Evolutionary conservation across 306 rosid genomes (phyloP).

Genomic region (Bauhinia variegata): DNA sequence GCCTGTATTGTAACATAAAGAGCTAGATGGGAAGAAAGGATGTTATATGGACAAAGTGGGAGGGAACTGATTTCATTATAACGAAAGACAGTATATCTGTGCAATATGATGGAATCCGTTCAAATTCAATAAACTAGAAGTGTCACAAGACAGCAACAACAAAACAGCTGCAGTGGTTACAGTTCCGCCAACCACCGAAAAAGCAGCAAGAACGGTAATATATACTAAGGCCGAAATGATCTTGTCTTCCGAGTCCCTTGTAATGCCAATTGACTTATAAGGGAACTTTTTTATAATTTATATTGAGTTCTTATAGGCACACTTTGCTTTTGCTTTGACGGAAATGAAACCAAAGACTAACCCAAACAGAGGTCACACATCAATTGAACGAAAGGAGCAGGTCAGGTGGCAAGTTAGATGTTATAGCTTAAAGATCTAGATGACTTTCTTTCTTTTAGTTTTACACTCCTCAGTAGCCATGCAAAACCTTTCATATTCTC

Average conservation of each 20-base stretch:
- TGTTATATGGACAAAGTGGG: too few species aligned
- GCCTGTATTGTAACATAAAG: too few species aligned
- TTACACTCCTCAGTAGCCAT: background rate
- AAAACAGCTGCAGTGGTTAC: too few species aligned
- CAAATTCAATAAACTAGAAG: background rate
- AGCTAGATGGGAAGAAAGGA: too few species aligned
- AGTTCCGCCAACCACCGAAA: background rate
- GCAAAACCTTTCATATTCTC: background rate
- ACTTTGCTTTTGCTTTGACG: background rate
- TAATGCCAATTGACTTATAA: background rate
- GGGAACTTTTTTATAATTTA: background rate
- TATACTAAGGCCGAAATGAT: slow-evolving; percentile 1
- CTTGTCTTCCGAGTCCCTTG: background rate
- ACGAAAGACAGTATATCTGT: background rate
- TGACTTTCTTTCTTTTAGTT: background rate
- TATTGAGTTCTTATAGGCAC: background rate
- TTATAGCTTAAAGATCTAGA: background rate
- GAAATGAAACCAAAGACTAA: background rate
- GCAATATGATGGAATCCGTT: background rate
- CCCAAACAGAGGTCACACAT: background rate
- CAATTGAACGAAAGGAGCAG: background rate
- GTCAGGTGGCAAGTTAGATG: background rate
- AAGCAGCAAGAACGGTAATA: background rate
- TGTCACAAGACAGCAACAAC: background rate
- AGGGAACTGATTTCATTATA: too few species aligned